Evolutionary conservation across 2,329 filamentous ascomycete genomes (phyloP).

Genomic region (Diplodia scrobiculata): DNA sequence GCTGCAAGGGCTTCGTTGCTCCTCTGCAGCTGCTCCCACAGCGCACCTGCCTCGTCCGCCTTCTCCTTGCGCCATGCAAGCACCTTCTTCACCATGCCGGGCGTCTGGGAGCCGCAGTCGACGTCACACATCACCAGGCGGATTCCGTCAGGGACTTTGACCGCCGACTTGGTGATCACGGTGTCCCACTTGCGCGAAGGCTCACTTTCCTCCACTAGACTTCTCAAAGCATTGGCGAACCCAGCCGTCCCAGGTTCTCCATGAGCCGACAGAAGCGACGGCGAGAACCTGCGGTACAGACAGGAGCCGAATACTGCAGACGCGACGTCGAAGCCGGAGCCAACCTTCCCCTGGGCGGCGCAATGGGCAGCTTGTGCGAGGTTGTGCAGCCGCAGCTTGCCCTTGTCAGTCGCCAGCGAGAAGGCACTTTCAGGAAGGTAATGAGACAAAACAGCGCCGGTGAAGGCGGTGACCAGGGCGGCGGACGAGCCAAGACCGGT

Average conservation of each 20-base stretch:
- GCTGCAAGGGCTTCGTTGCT: slow-evolving; percentile 71
- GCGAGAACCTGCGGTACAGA: slow-evolving; percentile 89
- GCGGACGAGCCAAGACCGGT: slow-evolving; percentile 94
- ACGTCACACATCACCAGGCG: slow-evolving; percentile 93
- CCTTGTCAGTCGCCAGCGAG: slow-evolving; percentile 57
- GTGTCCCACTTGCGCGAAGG: slow-evolving; percentile 70
- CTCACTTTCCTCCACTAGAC: slow-evolving; percentile 64
- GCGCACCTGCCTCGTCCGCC: slow-evolving; percentile 61
- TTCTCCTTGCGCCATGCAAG: slow-evolving; percentile 75
- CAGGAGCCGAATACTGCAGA: slow-evolving; percentile 90
- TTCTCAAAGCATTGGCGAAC: slow-evolving; percentile 67
- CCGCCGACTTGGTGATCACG: slow-evolving; percentile 68
- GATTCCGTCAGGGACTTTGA: slow-evolving; percentile 71
- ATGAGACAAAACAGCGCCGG: slow-evolving; percentile 73
- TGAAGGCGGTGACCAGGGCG: slow-evolving; percentile 86
- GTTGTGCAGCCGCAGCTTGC: slow-evolving; percentile 75
- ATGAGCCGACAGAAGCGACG: slow-evolving; percentile 67
- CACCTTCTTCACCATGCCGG: slow-evolving; percentile 92
- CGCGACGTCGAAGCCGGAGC: slow-evolving; percentile 93
- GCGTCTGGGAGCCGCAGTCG: slow-evolving; percentile 88
- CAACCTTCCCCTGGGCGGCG: slow-evolving; percentile 93
- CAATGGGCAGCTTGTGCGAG: slow-evolving; percentile 92
- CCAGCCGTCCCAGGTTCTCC: slow-evolving; percentile 64
- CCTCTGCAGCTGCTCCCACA: slow-evolving; percentile 76
- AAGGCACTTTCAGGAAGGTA: slow-evolving; percentile 64